phyloP scores from a whole-genome alignment of 495 filamentous ascomycete genomes.

The Beverwykella pulmonaria region DNA sequence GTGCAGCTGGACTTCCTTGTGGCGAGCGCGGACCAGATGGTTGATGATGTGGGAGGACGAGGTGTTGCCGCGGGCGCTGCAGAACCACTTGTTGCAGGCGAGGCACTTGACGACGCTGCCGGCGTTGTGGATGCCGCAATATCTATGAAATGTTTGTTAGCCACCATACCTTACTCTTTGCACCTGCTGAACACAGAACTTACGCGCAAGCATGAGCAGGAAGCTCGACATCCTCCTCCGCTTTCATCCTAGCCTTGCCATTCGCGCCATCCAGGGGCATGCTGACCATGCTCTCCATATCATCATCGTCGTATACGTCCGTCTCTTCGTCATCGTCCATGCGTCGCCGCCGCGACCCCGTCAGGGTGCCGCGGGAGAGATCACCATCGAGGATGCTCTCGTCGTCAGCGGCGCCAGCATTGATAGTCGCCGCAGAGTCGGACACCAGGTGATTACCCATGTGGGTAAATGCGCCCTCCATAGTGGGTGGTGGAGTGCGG shows the following conservation, averaged over 20 bases:
- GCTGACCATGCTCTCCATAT: slow-evolving; percentile 89
- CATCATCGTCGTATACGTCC: slow-evolving; percentile 84
- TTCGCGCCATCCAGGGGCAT: slow-evolving; percentile 76
- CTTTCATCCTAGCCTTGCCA: slow-evolving; percentile 61
- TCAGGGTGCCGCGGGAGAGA: slow-evolving; percentile 62
- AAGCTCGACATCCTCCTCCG: slow-evolving; percentile 87
- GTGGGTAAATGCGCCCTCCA: slow-evolving; percentile 86
- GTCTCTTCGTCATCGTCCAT: slow-evolving; percentile 82
- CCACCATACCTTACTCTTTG: neutral
- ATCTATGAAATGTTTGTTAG: slow-evolving; percentile 55
- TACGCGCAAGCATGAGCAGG: slow-evolving; percentile 96
- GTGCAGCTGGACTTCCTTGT: slow-evolving; percentile 98
- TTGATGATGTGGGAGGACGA: slow-evolving; percentile 98
- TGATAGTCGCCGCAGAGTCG: slow-evolving; percentile 72
- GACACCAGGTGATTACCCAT: slow-evolving; percentile 80
- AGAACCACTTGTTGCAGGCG: slow-evolving; percentile 97
- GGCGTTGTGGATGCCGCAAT: slow-evolving; percentile 96
- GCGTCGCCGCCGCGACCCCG: slow-evolving; percentile 68
- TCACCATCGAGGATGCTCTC: slow-evolving; percentile 72
- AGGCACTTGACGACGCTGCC: slow-evolving; percentile 96
- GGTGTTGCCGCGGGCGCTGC: slow-evolving; percentile 94
- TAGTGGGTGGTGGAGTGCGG: slow-evolving; percentile 39
- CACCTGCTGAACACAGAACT: slow-evolving; percentile 47
- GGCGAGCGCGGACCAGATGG: slow-evolving; percentile 92
- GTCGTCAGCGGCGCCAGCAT: slow-evolving; percentile 77